phyloP scores from a whole-genome alignment of 2,329 filamentous ascomycete genomes.

The Curvularia spicifera region DNA sequence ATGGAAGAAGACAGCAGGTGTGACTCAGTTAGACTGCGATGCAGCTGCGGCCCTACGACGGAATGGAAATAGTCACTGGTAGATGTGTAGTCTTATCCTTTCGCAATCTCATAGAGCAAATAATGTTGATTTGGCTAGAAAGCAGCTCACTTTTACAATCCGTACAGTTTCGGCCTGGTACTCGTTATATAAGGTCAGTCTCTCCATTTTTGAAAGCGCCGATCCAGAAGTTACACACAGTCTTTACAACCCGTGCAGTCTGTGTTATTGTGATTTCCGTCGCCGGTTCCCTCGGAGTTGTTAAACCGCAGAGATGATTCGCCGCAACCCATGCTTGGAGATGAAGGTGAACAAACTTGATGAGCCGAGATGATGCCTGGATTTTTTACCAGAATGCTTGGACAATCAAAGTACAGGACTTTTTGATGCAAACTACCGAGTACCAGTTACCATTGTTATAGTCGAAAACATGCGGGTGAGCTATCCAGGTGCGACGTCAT shows the following conservation, averaged over 20 bases:
- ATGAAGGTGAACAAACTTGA: too few relatives aligned
- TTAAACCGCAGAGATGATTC: background rate
- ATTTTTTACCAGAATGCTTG: background rate
- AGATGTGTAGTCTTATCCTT: background rate
- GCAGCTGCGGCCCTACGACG: too few relatives aligned
- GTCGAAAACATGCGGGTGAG: background rate
- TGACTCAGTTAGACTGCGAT: background rate
- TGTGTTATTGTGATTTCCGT: constrained; percentile 12
- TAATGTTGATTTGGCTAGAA: background rate
- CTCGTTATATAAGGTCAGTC: background rate
- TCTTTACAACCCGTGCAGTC: constrained; percentile 13
- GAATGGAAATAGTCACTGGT: background rate
- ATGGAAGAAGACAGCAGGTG: background rate
- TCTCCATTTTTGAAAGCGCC: background rate
- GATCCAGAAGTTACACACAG: background rate
- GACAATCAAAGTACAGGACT: background rate
- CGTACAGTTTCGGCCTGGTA: constrained; percentile 9
- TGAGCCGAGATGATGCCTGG: background rate
- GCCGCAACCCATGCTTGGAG: constrained; percentile 6
- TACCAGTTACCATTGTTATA: background rate
- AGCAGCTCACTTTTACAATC: constrained; percentile 10
- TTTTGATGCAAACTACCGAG: background rate
- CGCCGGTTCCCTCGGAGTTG: background rate
- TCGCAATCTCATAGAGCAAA: background rate
- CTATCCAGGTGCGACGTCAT: constrained; percentile 3